Evolutionary conservation across 495 filamentous ascomycete species (phyloP), one percentile per base, ranked within the genome.

Genomic region (Ascodesmis nigricans): DNA sequence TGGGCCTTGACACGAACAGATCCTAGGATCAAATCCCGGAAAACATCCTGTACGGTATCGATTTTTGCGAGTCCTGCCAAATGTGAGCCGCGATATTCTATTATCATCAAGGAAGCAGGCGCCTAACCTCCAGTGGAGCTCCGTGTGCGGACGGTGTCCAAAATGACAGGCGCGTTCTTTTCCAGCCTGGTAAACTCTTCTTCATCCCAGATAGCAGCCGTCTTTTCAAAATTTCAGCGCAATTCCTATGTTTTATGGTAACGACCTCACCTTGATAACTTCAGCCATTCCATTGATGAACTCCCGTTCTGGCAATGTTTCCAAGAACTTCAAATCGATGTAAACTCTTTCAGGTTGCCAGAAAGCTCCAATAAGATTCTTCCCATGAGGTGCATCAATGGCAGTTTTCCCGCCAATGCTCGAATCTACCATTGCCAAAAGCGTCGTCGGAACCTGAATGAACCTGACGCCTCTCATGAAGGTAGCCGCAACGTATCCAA

Each of bases 211-310:
- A 95, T 95, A 35, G 84, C 87, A 4, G 87, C 87, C 13, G 87
- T 97, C 69, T 67, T 41, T 14, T 36, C 35, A 31, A 9, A 13
- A 15, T 1, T 29, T 30, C 10, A 30, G 35, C 21, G 33, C 20
- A 8, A 26, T 25, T 6, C 11, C 6, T 6, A 25, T 9, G 35
- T 22, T 25, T 7, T 20, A 16, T n/a, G n/a, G n/a, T n/a, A n/a
- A n/a, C 18, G 18, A 14, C 39, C 43, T 35, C 37, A 62, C 62
- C 55, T 95, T 95, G 51, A 95, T 71, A 36, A 97, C 83, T 59
- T 97, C 87, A 32, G 83, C 87, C 81, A 97, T 92, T 35, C 87
- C 87, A 55, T 97, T 97, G 55, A 95, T 81, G 55, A 97, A 84
- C 56, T 97, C 84, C 37, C 87, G 64, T 30, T 75, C 73, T 3